Evolutionary conservation across 441 rosid genomes (phyloP).

Genomic region (Adansonia madagascariensis): DNA sequence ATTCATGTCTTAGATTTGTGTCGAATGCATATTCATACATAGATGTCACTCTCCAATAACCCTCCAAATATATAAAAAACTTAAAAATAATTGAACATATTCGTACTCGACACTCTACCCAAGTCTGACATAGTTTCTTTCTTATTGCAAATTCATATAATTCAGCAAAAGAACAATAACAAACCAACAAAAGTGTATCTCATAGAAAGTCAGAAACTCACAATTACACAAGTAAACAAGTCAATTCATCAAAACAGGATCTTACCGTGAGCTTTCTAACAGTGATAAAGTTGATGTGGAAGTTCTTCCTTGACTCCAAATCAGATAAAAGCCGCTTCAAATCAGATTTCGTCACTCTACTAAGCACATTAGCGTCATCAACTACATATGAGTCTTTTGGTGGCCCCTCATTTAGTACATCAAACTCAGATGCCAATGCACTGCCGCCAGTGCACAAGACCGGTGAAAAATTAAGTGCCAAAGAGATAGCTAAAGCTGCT

Average conservation of each 20-base stretch:
- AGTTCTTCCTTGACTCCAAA: slow-evolving; percentile 85
- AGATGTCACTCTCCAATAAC: too few relatives aligned
- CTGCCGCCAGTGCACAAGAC: slow-evolving; percentile 43
- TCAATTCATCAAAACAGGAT: slow-evolving; percentile 20
- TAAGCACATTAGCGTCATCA: slow-evolving; percentile 93
- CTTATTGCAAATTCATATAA: neutral
- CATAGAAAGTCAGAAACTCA: slow-evolving; percentile 16
- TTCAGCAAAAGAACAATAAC: neutral
- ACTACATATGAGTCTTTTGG: slow-evolving; percentile 79
- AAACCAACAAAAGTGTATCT: neutral
- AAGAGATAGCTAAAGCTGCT: slow-evolving; percentile 74
- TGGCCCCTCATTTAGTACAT: slow-evolving; percentile 81
- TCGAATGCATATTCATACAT: too few relatives aligned
- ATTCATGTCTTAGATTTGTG: too few relatives aligned
- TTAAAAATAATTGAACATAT: too few relatives aligned
- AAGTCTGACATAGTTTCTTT: too few relatives aligned
- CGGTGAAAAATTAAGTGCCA: slow-evolving; percentile 81
- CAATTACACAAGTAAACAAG: neutral
- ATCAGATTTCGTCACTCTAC: slow-evolving; percentile 79
- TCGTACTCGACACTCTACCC: too few relatives aligned
- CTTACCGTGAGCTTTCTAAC: slow-evolving; percentile 94
- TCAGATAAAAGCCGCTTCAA: slow-evolving; percentile 78
- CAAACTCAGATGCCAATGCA: slow-evolving; percentile 87
- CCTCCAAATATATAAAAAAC: too few relatives aligned
- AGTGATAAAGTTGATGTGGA: slow-evolving; percentile 72